phyloP scores from a whole-genome alignment of 23 red algal genomes.

The Cyanidioschyzon merolae region DNA sequence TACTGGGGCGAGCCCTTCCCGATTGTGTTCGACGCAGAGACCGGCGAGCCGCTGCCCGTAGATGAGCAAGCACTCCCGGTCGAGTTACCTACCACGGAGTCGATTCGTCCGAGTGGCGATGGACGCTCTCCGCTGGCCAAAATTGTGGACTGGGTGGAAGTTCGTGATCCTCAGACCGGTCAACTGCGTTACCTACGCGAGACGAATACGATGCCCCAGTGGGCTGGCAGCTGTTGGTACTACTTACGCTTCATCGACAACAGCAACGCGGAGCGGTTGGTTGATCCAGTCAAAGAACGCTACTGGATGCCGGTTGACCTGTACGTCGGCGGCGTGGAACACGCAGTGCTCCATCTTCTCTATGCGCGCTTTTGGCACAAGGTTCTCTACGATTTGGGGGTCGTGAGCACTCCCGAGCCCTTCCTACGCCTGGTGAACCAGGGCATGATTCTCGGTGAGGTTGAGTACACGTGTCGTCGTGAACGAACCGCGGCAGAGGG shows the following conservation, averaged over 20 bases:
- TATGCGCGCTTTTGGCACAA: slow-evolving; percentile 99
- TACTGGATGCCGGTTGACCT: slow-evolving; percentile 99
- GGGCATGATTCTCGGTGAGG: slow-evolving; percentile 93
- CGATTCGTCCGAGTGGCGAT: slow-evolving; percentile 52
- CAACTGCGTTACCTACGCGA: slow-evolving; percentile 45
- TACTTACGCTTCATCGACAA: slow-evolving; percentile 96
- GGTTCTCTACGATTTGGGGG: slow-evolving; percentile 95
- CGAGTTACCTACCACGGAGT: slow-evolving; percentile 48
- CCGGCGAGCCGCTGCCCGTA: slow-evolving; percentile 42
- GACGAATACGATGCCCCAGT: slow-evolving; percentile 99
- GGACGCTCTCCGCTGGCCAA: slow-evolving; percentile 79
- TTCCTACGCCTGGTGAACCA: slow-evolving; percentile 99
- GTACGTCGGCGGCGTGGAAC: slow-evolving; percentile 94
- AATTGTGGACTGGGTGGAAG: slow-evolving; percentile 61
- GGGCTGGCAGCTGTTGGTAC: slow-evolving; percentile 99
- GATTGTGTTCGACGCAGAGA: slow-evolving; percentile 72
- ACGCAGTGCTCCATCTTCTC: slow-evolving; percentile 92
- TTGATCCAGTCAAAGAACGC: slow-evolving; percentile 59
- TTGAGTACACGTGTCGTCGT: slow-evolving; percentile 48
- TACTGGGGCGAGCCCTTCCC: slow-evolving; percentile 99
- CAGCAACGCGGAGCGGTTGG: slow-evolving; percentile 41
- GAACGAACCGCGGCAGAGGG: background rate
- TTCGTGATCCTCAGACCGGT: slow-evolving; percentile 25
- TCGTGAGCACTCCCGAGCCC: slow-evolving; percentile 89
- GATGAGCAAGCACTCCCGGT: slow-evolving; percentile 62